Evolutionary conservation across 306 rosid species (phyloP), one percentile per base, ranked within the genome.

Genomic region (Medicago arabica): DNA sequence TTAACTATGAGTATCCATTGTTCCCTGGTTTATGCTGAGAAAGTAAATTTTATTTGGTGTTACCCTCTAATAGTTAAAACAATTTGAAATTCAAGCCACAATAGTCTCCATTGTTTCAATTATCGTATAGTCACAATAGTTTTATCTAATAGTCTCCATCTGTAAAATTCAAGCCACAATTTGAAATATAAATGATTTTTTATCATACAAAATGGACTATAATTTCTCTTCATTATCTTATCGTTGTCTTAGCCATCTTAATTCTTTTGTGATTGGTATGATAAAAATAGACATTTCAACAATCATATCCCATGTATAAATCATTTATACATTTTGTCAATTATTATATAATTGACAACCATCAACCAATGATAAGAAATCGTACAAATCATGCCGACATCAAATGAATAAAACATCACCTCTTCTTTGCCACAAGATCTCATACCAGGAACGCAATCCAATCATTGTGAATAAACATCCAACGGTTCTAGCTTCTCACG

Each of bases 381-480:
- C 3, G 63, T 58, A 58, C 63, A 36, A 36, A 15, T 11, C 34
- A 15, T 58, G 4, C 64, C 64, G 64, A 58, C 64, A 58, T 58
- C 16, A 23, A 58, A 58, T 19, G 36, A 57, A 8, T 34, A 9
- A 39, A 9, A 53, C 58, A 43, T 38, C 10, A 69, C 18, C 9
- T 16, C 65, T 75, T 36, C 10, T 68, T 18, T 40, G 14, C 86
- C 79, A 60, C 82, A 50, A 44, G 67, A 75, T 67, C 73, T 57
- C 39, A 28, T 41, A 5, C 39, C 28, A 1, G 1, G 46, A 2
- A 13, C 34, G 19, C 25, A 67, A 68, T 64, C 77, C 21, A 67
- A 43, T 74, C 76, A 78, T 76, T 81, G 43, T 59, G 8, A 61
- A 61, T 13, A 72, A 71, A n/a, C 84, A 75, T 63, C 71, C 5